These are phyloP conservation scores for Cladosporium sp. DNA, from an alignment of 2,329 filamentous ascomycete genomes.

Conservation along the genomic window DNA sequence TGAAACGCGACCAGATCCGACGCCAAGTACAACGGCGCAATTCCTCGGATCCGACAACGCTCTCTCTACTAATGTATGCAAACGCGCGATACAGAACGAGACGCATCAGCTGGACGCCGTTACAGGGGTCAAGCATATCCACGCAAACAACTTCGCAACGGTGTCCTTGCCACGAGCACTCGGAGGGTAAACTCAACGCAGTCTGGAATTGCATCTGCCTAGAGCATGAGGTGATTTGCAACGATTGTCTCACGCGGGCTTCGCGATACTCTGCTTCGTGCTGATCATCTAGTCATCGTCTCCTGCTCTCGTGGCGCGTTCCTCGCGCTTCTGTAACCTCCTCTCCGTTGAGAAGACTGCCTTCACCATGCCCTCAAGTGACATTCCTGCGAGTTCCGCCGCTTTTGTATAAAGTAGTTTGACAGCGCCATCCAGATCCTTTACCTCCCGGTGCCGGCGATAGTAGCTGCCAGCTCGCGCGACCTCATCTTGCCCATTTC, in stretches of 20 bases:
- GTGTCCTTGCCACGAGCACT: too few relatives aligned
- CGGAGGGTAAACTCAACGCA: neutral
- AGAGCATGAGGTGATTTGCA: neutral
- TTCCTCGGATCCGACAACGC: neutral
- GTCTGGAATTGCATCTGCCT: neutral
- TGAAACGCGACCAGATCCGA: neutral
- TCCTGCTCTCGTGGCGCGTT: conserved; percentile 26
- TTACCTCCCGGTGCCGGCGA: conserved; percentile 43
- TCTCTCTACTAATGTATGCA: neutral
- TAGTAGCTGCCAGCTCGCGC: conserved; percentile 50
- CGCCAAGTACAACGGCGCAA: neutral
- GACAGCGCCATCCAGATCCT: conserved; percentile 42
- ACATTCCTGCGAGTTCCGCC: conserved; percentile 48
- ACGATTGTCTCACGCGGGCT: neutral
- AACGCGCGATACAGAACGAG: neutral
- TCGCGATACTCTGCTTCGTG: neutral
- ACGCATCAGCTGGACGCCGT: neutral
- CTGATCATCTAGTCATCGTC: neutral
- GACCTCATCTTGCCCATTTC: conserved; percentile 26
- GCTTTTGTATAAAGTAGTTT: conserved; percentile 49
- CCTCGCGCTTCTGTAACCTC: conserved; percentile 38
- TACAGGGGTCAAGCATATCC: neutral
- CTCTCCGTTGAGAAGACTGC: conserved; percentile 50
- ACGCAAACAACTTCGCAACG: neutral
- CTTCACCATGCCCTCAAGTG: conserved; percentile 46